A percentile compares a stretch with the other conserved stretches of the same genome.
Evolutionary conservation across 768 basidiomycete genomes (phyloP).

Genomic region (Nevesoporus exiguus): DNA sequence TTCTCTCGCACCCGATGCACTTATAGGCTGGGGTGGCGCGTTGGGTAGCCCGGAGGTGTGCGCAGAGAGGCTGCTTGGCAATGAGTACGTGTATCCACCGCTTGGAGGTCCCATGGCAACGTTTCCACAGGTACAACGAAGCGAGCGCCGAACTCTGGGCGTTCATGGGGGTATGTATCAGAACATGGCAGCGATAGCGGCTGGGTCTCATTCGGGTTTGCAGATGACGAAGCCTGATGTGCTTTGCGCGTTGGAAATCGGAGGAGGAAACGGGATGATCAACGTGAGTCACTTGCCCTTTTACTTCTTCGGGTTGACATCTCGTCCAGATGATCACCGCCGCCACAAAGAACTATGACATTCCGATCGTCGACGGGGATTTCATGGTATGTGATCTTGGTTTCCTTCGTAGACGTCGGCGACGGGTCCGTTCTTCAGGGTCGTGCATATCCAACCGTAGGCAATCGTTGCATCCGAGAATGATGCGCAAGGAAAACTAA

Average conservation of each 20-base stretch:
- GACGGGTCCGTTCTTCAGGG: conserved; percentile 26
- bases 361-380: conserved; percentile 44
- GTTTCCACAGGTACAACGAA: conserved; percentile 30
- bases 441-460: conserved; percentile 33
- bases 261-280: conserved; percentile 45
- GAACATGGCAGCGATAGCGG: background rate
- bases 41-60: conserved; percentile 44
- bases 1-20: conserved; percentile 40
- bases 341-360: conserved; percentile 33
- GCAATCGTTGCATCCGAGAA: conserved; percentile 13
- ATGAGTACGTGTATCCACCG: conserved; percentile 28
- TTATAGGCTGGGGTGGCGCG: conserved; percentile 39
- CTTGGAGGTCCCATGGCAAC: background rate
- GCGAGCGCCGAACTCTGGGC: conserved; percentile 30
- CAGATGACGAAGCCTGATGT: conserved; percentile 36
- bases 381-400: conserved; percentile 34
- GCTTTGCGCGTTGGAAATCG: conserved; percentile 39
- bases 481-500: conserved; percentile 3
- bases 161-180: conserved; percentile 23
- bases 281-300: conserved; percentile 25
- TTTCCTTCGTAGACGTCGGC: background rate
- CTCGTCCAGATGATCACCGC: conserved; percentile 33
- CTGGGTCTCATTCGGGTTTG: background rate
- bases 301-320: conserved; percentile 8
- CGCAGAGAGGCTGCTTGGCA: conserved; percentile 37